Conservation (phyloP, 768 basidiomycete genomes). For the Pilatotrama ljubarskyi region DNA sequence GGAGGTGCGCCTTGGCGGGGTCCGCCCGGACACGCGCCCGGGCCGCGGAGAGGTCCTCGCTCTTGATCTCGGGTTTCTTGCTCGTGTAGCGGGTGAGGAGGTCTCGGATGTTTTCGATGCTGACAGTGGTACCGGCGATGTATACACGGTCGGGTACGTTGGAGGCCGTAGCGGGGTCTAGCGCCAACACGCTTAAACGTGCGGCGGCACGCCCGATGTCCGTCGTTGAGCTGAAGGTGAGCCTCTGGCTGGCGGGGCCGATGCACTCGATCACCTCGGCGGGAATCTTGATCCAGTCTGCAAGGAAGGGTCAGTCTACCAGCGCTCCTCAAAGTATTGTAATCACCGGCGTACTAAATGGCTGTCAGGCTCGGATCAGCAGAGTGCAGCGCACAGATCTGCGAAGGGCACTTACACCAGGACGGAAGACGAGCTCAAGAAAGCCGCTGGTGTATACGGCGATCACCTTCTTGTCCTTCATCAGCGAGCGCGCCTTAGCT, state of each 20-base stretch:
- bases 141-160: constrained; percentile 22
- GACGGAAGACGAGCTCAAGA: constrained; percentile 16
- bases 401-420: constrained; percentile 11
- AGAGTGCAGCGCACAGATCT: too few relatives aligned
- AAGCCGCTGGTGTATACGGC: constrained; percentile 21
- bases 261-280: constrained; percentile 8
- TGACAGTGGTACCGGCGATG: constrained; percentile 20
- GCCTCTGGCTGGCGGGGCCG: constrained; percentile 14
- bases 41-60: not conserved
- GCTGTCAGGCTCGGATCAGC: too few relatives aligned
- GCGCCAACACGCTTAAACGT: constrained; percentile 18
- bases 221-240: constrained; percentile 17
- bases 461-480: constrained; percentile 21
- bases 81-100: not conserved
- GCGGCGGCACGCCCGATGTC: constrained; percentile 24
- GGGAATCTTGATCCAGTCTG: constrained; percentile 23
- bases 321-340: too few relatives aligned
- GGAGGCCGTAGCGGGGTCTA: constrained; percentile 3
- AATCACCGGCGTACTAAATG: not conserved
- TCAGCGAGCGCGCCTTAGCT: not conserved
- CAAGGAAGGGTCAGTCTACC: not conserved
- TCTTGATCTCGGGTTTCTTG: not conserved
- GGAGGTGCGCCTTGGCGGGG: not conserved
- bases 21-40: not conserved
- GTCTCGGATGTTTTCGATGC: constrained; percentile 16